phyloP scores from a whole-genome alignment of 345 rosid species.

The Carallia pectinifolia region DNA sequence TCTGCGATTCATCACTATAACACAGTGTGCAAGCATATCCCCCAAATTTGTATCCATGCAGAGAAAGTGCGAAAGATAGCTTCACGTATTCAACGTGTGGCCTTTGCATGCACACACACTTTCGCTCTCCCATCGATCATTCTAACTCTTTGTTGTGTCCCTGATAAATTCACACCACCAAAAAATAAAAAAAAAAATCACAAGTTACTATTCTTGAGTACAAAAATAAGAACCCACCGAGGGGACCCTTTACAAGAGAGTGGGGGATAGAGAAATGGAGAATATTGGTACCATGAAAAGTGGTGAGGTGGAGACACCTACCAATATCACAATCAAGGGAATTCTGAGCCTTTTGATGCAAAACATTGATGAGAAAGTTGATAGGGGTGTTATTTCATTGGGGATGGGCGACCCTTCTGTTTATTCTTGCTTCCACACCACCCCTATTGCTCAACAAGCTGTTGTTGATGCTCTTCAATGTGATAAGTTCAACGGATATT shows the following conservation, averaged over 20 bases:
- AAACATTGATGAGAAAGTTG: constrained; percentile 39
- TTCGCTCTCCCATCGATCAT: background rate
- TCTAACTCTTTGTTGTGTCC: background rate
- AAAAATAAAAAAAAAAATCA: background rate
- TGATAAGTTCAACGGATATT: constrained; percentile 78
- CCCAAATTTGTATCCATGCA: constrained; percentile 16
- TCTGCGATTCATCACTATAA: background rate
- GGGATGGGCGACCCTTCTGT: constrained; percentile 96
- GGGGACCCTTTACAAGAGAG: background rate
- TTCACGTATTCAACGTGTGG: constrained; percentile 14
- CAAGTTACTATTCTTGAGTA: background rate
- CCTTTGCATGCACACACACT: background rate
- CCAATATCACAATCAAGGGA: constrained; percentile 74
- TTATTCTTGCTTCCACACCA: constrained; percentile 69
- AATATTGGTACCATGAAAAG: constrained; percentile 28
- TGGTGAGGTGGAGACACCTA: constrained; percentile 36
- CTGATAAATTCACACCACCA: background rate
- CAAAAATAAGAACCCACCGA: background rate
- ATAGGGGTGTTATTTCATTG: constrained; percentile 56
- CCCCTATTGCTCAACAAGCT: constrained; percentile 61
- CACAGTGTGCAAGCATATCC: background rate
- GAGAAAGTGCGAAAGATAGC: background rate
- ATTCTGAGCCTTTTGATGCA: constrained; percentile 63
- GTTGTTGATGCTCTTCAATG: constrained; percentile 69
- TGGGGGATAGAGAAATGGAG: constrained; percentile 26